A percentile compares a stretch with the other conserved stretches of the same genome.
These are phyloP conservation scores for Marvania coccoides DNA, from an alignment of 139 green algal species.

Conservation along the genomic window DNA sequence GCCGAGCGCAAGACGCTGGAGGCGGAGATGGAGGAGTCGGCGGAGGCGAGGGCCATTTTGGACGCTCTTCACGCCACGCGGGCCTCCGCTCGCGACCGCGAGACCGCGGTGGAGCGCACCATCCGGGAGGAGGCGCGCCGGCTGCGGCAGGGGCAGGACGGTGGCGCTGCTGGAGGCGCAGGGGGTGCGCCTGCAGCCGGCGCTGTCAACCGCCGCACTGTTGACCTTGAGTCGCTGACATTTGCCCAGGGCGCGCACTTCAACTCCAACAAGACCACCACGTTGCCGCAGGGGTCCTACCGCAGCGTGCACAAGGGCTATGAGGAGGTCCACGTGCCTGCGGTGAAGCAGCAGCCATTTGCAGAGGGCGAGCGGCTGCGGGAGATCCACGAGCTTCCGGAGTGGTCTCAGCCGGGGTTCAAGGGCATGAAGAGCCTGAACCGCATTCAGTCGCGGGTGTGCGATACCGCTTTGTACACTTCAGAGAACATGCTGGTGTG, in stretches of 20 bases:
- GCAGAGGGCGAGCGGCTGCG: conserved; percentile 58
- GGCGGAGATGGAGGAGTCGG: conserved; percentile 44
- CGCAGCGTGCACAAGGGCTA: conserved; percentile 73
- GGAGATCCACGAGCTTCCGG: conserved; percentile 75
- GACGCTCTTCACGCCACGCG: conserved; percentile 72
- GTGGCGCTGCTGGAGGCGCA: conserved; percentile 14
- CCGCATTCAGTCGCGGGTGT: conserved; percentile 83
- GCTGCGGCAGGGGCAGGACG: conserved; percentile 47
- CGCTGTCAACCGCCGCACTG: conserved; percentile 43
- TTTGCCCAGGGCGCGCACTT: conserved; percentile 78
- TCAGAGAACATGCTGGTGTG: conserved; percentile 94
- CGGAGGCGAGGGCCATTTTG: conserved; percentile 65
- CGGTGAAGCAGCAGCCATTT: conserved; percentile 89
- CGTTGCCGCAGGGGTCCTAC: conserved; percentile 72
- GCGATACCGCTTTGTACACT: conserved; percentile 78
- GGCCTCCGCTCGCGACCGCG: conserved; percentile 59
- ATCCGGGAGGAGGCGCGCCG: conserved; percentile 88
- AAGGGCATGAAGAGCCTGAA: conserved; percentile 85
- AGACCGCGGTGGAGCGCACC: conserved; percentile 71
- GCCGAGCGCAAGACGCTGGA: conserved; percentile 48
- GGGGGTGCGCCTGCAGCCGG: conserved; percentile 19
- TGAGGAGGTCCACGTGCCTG: conserved; percentile 95
- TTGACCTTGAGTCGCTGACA: conserved; percentile 82
- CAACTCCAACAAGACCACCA: conserved; percentile 81
- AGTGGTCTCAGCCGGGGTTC: conserved; percentile 88